Conservation (phyloP, 768 basidiomycete species). For the Russula ochroleuca region DNA sequence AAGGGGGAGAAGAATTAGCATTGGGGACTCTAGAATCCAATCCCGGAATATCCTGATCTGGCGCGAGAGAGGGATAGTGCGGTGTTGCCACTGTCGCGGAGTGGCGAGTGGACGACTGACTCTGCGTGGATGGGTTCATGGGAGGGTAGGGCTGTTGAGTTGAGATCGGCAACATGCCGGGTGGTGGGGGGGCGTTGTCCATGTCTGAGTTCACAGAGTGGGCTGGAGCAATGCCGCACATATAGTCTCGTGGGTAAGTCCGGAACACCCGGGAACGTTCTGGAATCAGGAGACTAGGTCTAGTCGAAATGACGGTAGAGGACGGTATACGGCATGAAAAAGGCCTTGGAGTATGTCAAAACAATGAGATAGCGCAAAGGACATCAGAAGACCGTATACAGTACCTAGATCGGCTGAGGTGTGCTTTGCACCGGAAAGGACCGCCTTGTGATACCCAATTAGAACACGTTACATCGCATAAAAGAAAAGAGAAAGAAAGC, state of each 20-base stretch:
- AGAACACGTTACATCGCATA: slow-evolving; percentile 8
- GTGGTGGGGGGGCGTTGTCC: background rate
- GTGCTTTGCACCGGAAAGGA: background rate
- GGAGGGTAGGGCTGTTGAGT: slow-evolving; percentile 4
- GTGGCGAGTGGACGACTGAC: slow-evolving; percentile 2
- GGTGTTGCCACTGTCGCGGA: slow-evolving; percentile 21
- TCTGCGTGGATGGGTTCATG: background rate
- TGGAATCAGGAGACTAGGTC: slow-evolving; percentile 14
- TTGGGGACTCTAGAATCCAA: background rate
- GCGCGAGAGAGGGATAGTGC: background rate
- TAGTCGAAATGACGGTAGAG: background rate
- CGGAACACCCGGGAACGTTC: slow-evolving; percentile 14
- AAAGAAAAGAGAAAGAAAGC: background rate
- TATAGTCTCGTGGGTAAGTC: slow-evolving; percentile 10
- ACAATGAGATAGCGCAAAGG: background rate
- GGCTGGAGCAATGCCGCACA: background rate
- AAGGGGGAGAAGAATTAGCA: slow-evolving; percentile 27
- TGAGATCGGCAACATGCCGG: slow-evolving; percentile 1
- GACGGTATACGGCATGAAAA: background rate
- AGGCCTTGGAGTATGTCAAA: background rate
- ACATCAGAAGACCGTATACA: background rate
- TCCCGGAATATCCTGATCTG: background rate
- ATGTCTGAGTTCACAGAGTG: slow-evolving; percentile 7
- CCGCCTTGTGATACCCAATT: slow-evolving; percentile 12
- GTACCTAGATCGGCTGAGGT: slow-evolving; percentile 16